These are phyloP conservation scores for Arachis monticola DNA, from an alignment of 331 rosid species.

Conservation along the genomic window DNA sequence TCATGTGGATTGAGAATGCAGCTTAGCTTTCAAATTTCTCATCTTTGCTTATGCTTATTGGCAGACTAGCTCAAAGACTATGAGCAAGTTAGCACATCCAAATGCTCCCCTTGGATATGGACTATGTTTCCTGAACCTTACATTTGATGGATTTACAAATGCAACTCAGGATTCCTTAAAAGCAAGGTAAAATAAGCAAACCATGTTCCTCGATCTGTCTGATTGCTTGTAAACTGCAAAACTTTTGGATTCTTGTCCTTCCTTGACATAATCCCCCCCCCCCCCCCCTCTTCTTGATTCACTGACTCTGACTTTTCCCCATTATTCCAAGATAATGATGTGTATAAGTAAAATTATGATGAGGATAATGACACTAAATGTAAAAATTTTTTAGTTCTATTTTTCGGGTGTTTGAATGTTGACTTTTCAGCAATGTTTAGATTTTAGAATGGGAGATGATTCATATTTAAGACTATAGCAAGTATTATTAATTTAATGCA, in stretches of 20 bases:
- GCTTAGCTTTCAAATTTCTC: conserved; percentile 8
- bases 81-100: conserved; percentile 90
- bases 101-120: conserved; percentile 97
- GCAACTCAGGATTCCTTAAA: conserved; percentile 98
- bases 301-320: conserved; percentile 7
- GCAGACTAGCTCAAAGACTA: conserved; percentile 80
- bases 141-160: conserved; percentile 99
- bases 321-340: conserved; percentile 36
- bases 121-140: conserved; percentile 90
- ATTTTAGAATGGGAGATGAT: conserved; percentile 11
- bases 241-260: not conserved
- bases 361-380: conserved; percentile 2
- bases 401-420: conserved; percentile 16
- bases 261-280: conserved; percentile 8
- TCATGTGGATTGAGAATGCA: conserved; percentile 3
- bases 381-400: conserved; percentile 14
- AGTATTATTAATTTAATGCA: not conserved
- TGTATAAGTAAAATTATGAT: conserved; percentile 23
- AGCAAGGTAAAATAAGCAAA: conserved; percentile 55
- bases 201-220: conserved; percentile 14
- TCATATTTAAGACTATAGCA: conserved; percentile 4
- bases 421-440: conserved; percentile 27
- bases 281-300: not conserved
- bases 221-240: conserved; percentile 21
- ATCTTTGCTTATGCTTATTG: not conserved